These are phyloP conservation scores for Phascolomyces articulosus DNA, from an alignment of 371 early-diverging fungal genomes.

Conservation along the genomic window DNA sequence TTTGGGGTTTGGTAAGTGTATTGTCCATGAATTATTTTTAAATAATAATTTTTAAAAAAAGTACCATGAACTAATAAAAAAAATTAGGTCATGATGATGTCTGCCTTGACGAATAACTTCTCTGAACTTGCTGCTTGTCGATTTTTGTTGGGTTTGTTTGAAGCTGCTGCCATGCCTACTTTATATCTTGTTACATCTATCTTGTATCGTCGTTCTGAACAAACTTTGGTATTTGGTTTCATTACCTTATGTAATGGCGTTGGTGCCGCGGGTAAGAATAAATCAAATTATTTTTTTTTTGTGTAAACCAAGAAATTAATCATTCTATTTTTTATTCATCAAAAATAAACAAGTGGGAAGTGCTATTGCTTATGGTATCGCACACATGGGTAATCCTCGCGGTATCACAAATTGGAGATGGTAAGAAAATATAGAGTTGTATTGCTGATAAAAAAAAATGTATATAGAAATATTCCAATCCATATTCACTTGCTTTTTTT, in stretches of 20 bases:
- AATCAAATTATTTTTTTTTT: conserved; percentile 15
- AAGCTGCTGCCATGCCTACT: conserved; percentile 33
- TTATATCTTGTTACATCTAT: conserved; percentile 29
- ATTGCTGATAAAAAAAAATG: too few species aligned
- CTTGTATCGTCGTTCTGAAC: conserved; percentile 37
- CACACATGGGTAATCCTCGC: conserved; percentile 21
- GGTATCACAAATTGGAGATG: conserved; percentile 28
- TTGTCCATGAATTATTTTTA: not conserved
- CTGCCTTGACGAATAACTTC: conserved; percentile 28
- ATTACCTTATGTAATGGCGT: conserved; percentile 23
- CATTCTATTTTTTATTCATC: too few species aligned
- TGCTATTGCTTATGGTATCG: conserved; percentile 25
- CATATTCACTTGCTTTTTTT: too few species aligned
- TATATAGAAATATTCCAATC: too few species aligned
- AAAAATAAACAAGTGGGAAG: conserved; percentile 15
- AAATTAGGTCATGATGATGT: conserved; percentile 12
- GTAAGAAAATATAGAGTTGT: conserved; percentile 11
- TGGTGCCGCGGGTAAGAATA: conserved; percentile 14
- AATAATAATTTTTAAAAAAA: not conserved
- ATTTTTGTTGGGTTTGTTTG: conserved; percentile 37
- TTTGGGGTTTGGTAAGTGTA: conserved; percentile 24
- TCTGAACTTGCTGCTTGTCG: conserved; percentile 24
- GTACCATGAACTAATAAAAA: not conserved
- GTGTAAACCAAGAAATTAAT: too few species aligned
- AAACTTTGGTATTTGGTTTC: conserved; percentile 26